phyloP scores from a whole-genome alignment of 805 yeast genomes.

The Torulaspora gathmanii region DNA sequence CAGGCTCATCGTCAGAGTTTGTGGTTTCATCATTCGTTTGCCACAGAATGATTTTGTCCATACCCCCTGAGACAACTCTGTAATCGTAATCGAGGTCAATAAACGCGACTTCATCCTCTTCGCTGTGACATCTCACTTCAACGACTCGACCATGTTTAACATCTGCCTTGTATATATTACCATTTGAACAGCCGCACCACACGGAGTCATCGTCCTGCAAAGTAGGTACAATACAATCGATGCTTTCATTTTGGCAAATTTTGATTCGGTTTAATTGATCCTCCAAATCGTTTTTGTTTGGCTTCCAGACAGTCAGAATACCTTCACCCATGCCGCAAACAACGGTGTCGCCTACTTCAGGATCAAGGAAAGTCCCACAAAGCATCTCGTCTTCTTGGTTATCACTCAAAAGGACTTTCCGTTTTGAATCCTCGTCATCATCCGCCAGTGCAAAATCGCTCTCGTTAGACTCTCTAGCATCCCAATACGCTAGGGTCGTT shows the following conservation, averaged over 20 bases:
- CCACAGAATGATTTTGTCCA: slow-evolving; percentile 82
- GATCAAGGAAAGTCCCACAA: slow-evolving; percentile 64
- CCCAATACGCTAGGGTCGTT: slow-evolving; percentile 73
- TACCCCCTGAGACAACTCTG: slow-evolving; percentile 74
- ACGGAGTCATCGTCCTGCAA: slow-evolving; percentile 46
- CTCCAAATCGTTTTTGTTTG: slow-evolving; percentile 56
- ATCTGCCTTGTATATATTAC: slow-evolving; percentile 63
- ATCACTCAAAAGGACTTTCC: slow-evolving; percentile 61
- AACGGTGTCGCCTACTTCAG: slow-evolving; percentile 55
- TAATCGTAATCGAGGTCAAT: slow-evolving; percentile 80
- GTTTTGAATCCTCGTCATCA: slow-evolving; percentile 33
- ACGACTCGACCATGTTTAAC: slow-evolving; percentile 57
- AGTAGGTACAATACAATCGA: slow-evolving; percentile 62
- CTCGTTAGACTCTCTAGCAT: slow-evolving; percentile 52
- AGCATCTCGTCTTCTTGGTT: slow-evolving; percentile 93
- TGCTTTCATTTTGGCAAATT: slow-evolving; percentile 61
- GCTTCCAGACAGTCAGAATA: slow-evolving; percentile 79
- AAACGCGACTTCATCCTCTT: slow-evolving; percentile 65
- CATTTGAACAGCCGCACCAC: slow-evolving; percentile 80
- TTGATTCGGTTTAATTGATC: slow-evolving; percentile 80
- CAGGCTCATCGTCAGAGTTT: slow-evolving; percentile 14
- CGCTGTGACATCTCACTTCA: slow-evolving; percentile 63
- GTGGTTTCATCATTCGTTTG: slow-evolving; percentile 37
- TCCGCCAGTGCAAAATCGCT: slow-evolving; percentile 17
- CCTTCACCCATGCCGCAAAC: slow-evolving; percentile 92